A percentile compares a stretch with the other conserved stretches of the same genome.
Evolutionary conservation across 202 grass and related monocot genomes (phyloP).

Genomic region (Brachypodium distachyon): DNA sequence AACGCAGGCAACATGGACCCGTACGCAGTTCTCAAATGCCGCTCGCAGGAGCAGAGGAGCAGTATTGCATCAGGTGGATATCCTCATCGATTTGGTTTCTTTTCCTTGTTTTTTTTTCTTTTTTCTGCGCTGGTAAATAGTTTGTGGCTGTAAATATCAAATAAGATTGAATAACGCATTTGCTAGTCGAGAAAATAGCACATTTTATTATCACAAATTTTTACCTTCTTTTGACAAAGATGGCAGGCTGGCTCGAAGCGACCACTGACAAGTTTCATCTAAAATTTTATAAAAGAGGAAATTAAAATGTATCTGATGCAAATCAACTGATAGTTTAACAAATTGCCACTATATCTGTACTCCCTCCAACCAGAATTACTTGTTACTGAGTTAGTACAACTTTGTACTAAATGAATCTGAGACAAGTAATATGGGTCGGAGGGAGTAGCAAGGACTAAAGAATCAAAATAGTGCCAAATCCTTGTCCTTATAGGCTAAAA

Average conservation of each 20-base stretch:
- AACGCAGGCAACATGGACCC: constrained; percentile 87
- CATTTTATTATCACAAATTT: background rate
- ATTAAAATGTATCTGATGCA: background rate
- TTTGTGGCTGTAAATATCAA: background rate
- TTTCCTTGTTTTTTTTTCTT: background rate
- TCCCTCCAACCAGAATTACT: too few species aligned
- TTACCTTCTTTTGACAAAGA: background rate
- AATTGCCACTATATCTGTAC: too few species aligned
- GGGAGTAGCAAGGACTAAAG: too few species aligned
- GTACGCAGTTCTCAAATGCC: constrained; percentile 61
- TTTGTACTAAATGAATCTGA: too few species aligned
- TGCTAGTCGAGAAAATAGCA: background rate
- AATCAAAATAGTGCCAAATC: background rate
- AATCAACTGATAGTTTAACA: background rate
- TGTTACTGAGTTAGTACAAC: too few species aligned
- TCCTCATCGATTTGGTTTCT: background rate
- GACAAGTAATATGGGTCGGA: too few species aligned
- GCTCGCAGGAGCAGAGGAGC: constrained; percentile 87
- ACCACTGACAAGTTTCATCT: background rate
- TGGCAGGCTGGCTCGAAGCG: background rate
- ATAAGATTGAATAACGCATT: background rate
- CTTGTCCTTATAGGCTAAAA: background rate
- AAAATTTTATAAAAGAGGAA: background rate
- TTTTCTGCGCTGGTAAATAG: background rate
- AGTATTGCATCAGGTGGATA: constrained; percentile 72